Evolutionary conservation across 2,329 filamentous ascomycete species (phyloP).

Genomic region (Cercospora berteroae): DNA sequence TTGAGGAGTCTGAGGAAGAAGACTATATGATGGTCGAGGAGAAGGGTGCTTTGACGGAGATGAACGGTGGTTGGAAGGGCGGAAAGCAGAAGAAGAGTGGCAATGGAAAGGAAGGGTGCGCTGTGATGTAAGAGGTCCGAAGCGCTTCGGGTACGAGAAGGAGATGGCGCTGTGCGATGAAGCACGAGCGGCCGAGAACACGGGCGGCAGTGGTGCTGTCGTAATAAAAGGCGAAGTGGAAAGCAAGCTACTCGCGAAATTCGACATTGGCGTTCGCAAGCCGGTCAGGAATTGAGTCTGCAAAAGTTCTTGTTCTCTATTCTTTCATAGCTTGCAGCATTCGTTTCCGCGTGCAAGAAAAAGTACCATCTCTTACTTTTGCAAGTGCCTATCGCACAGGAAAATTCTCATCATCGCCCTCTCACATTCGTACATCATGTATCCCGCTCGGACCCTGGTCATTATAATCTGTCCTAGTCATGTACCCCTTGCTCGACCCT

Average conservation of each 20-base stretch:
- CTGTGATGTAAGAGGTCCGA: neutral
- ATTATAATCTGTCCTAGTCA: conserved; percentile 67
- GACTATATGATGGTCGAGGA: neutral
- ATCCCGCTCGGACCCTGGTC: conserved; percentile 64
- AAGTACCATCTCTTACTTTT: neutral
- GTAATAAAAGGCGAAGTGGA: neutral
- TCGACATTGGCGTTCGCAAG: neutral
- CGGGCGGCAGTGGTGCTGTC: neutral
- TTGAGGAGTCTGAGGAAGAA: neutral
- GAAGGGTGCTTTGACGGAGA: neutral
- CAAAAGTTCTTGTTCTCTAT: neutral
- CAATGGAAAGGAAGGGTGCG: neutral
- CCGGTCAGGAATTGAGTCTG: neutral
- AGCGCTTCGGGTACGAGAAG: neutral
- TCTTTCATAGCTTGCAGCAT: neutral
- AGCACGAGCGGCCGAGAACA: neutral
- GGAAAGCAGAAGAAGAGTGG: neutral
- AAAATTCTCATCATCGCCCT: neutral
- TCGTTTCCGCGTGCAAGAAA: neutral
- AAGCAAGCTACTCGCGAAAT: neutral
- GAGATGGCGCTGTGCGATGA: neutral
- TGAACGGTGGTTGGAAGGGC: neutral
- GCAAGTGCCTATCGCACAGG: neutral
- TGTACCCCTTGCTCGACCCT: conserved; percentile 65
- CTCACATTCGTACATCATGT: conserved; percentile 49